Evolutionary conservation across 768 basidiomycete genomes (phyloP).

Genomic region (Sporobolomyces roseus): DNA sequence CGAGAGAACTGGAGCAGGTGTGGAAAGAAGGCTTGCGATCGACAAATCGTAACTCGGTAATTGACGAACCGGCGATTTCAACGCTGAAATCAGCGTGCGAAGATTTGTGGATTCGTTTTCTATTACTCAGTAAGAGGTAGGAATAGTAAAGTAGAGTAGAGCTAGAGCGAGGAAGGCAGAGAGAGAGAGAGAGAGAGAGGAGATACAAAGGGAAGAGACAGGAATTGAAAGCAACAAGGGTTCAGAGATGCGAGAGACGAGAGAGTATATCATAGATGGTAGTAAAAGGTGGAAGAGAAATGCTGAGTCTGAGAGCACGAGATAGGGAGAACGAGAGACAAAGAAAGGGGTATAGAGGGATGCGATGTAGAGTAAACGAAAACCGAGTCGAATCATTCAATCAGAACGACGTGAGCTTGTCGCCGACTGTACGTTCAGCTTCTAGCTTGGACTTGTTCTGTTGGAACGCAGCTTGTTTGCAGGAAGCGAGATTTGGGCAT

Average conservation of each 20-base stretch:
- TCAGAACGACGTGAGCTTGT: conserved; percentile 74
- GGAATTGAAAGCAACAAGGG: neutral
- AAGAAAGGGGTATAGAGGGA: neutral
- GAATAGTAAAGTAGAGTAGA: neutral
- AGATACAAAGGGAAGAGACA: neutral
- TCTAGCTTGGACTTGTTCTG: conserved; percentile 80
- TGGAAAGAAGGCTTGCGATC: no score
- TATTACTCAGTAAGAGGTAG: no score
- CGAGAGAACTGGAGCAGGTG: no score
- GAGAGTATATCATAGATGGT: conserved; percentile 28
- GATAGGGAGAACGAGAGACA: neutral
- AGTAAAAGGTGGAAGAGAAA: conserved; percentile 34
- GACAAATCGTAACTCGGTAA: no score
- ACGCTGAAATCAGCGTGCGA: no score
- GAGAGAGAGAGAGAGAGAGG: neutral
- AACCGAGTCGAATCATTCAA: conserved; percentile 56
- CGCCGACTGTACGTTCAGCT: conserved; percentile 77
- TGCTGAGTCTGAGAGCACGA: neutral
- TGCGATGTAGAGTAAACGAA: neutral
- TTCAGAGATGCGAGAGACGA: neutral
- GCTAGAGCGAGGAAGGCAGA: neutral
- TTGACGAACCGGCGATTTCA: no score
- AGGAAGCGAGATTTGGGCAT: conserved; percentile 76
- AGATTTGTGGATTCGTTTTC: no score
- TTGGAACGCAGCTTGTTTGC: conserved; percentile 80